These are phyloP conservation scores for Usnea hakonensis DNA, from an alignment of 495 filamentous ascomycete genomes.

Conservation along the genomic window DNA sequence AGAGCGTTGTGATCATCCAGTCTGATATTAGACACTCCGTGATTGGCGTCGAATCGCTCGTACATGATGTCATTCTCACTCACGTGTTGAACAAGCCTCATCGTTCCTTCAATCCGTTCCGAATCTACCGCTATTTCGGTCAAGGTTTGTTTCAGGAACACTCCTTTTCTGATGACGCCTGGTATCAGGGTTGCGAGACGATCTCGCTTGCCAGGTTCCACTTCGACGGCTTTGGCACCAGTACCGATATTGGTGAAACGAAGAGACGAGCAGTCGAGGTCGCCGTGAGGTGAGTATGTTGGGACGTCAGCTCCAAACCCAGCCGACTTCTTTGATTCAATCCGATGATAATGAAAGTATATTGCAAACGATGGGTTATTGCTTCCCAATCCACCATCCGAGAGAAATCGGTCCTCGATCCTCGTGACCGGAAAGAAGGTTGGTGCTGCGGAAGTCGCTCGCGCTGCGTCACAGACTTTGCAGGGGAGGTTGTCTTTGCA, in stretches of 20 bases:
- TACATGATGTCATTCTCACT: constrained; percentile 12
- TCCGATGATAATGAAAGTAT: not conserved
- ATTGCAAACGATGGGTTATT: constrained; percentile 2
- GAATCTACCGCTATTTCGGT: constrained; percentile 1
- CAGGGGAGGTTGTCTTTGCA: not conserved
- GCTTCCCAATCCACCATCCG: not conserved
- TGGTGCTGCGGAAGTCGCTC: constrained; percentile 5
- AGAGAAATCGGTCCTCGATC: not conserved
- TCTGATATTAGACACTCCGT: constrained; percentile 21
- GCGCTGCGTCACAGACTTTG: constrained; percentile 1
- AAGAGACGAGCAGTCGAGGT: constrained; percentile 20
- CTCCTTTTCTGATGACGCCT: not conserved
- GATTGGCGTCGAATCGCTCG: constrained; percentile 18
- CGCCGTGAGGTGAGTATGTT: constrained; percentile 4
- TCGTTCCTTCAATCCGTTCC: not conserved
- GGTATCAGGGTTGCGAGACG: not conserved
- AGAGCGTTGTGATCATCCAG: constrained; percentile 18
- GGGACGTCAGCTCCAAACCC: not conserved
- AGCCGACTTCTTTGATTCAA: not conserved
- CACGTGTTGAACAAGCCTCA: not conserved
- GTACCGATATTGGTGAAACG: constrained; percentile 20
- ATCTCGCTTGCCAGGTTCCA: constrained; percentile 5
- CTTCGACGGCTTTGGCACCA: constrained; percentile 10
- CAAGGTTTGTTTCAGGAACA: constrained; percentile 5
- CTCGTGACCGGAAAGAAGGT: not conserved